Evolutionary conservation across 306 rosid species (phyloP).

Genomic region (Dryas octopetala): DNA sequence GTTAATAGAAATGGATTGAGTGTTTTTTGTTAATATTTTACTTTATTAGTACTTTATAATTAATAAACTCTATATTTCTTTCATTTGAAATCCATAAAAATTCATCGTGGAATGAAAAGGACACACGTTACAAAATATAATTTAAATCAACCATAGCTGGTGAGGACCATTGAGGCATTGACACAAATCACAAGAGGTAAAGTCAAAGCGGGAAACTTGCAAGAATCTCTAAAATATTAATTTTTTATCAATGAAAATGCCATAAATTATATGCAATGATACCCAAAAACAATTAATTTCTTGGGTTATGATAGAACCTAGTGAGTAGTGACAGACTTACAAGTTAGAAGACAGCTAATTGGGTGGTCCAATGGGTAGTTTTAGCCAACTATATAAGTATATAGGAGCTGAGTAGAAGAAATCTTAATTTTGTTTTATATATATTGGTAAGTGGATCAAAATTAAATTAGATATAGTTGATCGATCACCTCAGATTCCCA

Average conservation of each 20-base stretch:
- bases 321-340: neutral
- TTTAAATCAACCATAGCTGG: too few species aligned
- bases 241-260: neutral
- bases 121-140: too few species aligned
- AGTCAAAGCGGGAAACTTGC: neutral
- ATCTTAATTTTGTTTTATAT: neutral
- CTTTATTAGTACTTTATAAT: too few species aligned
- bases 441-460: conserved; percentile 7
- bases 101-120: too few species aligned
- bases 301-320: neutral
- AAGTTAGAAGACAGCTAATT: conserved; percentile 1
- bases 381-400: conserved; percentile 1
- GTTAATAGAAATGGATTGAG: too few species aligned
- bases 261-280: neutral
- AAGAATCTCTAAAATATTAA: neutral
- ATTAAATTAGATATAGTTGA: neutral
- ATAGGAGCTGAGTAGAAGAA: too few species aligned
- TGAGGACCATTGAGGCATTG: conserved; percentile 6
- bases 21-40: too few species aligned
- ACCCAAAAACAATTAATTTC: neutral
- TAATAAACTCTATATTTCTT: too few species aligned
- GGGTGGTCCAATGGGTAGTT: conserved; percentile 4
- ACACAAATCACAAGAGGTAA: neutral
- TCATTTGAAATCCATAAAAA: too few species aligned
- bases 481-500: conserved; percentile 45